Conservation (phyloP, 805 yeast genomes). For the Candida orba region DNA sequence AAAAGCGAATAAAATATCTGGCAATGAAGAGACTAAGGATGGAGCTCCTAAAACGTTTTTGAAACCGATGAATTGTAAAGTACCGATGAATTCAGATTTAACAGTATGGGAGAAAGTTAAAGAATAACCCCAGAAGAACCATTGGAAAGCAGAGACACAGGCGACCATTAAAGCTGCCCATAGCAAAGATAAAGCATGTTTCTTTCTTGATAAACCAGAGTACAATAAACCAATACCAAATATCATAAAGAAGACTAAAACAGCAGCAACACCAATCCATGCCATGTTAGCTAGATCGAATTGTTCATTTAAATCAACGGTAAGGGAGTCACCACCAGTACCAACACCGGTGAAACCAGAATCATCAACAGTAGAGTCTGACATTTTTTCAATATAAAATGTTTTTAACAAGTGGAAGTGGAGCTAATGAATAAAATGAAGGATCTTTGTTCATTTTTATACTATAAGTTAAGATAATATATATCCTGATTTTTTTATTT, state of each 20-base stretch:
- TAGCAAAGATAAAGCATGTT: conserved; percentile 87
- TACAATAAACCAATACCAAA: conserved; percentile 94
- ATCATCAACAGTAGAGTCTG: conserved; percentile 1
- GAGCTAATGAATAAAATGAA: no score
- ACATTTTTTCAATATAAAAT: conserved; percentile 3
- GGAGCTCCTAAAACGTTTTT: conserved; percentile 80
- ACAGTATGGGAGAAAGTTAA: conserved; percentile 71
- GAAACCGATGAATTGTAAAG: conserved; percentile 72
- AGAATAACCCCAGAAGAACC: conserved; percentile 99
- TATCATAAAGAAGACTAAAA: conserved; percentile 89
- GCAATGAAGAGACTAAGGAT: conserved; percentile 57
- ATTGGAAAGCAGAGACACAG: conserved; percentile 79
- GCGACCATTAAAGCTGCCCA: conserved; percentile 94
- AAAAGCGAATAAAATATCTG: conserved; percentile 83
- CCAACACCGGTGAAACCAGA: conserved; percentile 47
- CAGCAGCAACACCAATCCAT: conserved; percentile 74
- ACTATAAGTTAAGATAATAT: no score
- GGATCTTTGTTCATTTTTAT: no score
- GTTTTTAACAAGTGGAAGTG: no score
- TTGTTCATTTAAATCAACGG: conserved; percentile 61
- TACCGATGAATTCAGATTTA: conserved; percentile 63
- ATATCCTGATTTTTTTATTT: no score
- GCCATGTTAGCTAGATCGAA: conserved; percentile 75
- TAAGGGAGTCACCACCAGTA: conserved; percentile 77
- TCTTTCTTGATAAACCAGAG: conserved; percentile 90